These are phyloP conservation scores for Imleria badia DNA, from an alignment of 768 basidiomycete species.

Conservation along the genomic window DNA sequence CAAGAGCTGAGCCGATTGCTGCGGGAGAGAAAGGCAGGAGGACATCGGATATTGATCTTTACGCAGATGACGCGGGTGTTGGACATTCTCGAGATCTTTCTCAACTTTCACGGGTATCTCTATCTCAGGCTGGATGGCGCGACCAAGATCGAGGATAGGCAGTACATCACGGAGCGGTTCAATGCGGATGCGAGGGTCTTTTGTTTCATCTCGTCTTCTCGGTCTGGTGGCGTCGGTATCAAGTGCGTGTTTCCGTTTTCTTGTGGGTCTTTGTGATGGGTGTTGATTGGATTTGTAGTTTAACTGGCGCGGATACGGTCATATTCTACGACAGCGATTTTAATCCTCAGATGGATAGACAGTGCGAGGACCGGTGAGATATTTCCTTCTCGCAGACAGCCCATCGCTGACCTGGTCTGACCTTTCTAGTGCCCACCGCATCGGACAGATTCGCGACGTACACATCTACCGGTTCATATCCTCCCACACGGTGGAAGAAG, in stretches of 20 bases:
- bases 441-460: constrained; percentile 94
- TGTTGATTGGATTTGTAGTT: constrained; percentile 39
- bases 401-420: neutral
- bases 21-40: constrained; percentile 79
- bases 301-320: constrained; percentile 91
- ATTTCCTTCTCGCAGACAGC: neutral
- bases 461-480: constrained; percentile 96
- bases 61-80: constrained; percentile 96
- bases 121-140: constrained; percentile 94
- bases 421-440: constrained; percentile 81
- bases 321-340: constrained; percentile 98
- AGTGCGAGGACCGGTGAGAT: constrained; percentile 89
- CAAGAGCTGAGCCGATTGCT: constrained; percentile 80
- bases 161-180: constrained; percentile 86
- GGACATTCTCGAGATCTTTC: constrained; percentile 91
- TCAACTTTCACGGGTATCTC: constrained; percentile 90
- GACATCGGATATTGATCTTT: constrained; percentile 91
- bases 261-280: constrained; percentile 11
- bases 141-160: constrained; percentile 92
- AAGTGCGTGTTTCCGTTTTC: constrained; percentile 56
- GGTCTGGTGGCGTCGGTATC: constrained; percentile 88
- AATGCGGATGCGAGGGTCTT: constrained; percentile 76
- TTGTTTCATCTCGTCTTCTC: constrained; percentile 86
- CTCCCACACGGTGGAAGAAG: constrained; percentile 89
- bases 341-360: constrained; percentile 96